These are phyloP conservation scores for Chaetomium sp. DNA, from an alignment of 2,329 filamentous ascomycete species.

Conservation along the genomic window DNA sequence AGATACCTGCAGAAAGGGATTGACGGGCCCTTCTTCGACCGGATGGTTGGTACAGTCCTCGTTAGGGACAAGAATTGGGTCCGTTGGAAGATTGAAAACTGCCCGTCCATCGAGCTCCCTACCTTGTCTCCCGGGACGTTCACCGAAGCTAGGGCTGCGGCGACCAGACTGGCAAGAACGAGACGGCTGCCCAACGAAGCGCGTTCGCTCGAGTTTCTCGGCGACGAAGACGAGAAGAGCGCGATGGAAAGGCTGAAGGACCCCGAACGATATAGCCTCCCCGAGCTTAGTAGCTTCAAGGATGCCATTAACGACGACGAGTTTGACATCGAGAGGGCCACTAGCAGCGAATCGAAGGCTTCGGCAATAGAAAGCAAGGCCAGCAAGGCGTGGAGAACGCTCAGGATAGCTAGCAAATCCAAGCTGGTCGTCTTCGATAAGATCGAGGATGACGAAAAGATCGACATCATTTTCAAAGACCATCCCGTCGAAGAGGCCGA, in stretches of 20 bases:
- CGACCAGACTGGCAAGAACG: slow-evolving; percentile 66
- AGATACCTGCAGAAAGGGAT: slow-evolving; percentile 77
- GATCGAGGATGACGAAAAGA: slow-evolving; percentile 79
- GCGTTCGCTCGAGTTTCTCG: slow-evolving; percentile 76
- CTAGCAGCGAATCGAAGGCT: slow-evolving; percentile 59
- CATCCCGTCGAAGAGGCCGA: slow-evolving; percentile 42
- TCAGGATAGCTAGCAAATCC: slow-evolving; percentile 75
- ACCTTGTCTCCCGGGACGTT: slow-evolving; percentile 71
- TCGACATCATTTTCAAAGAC: slow-evolving; percentile 58
- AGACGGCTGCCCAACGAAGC: slow-evolving; percentile 75
- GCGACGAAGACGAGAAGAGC: slow-evolving; percentile 59
- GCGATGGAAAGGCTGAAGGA: slow-evolving; percentile 72
- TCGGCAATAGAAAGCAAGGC: slow-evolving; percentile 69
- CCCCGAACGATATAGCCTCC: slow-evolving; percentile 64
- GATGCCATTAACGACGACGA: slow-evolving; percentile 76
- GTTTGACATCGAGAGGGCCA: slow-evolving; percentile 83
- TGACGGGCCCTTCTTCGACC: slow-evolving; percentile 90
- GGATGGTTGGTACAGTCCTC: slow-evolving; percentile 95
- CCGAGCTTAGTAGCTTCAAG: slow-evolving; percentile 70
- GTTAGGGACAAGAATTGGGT: slow-evolving; percentile 98
- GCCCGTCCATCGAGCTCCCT: slow-evolving; percentile 79
- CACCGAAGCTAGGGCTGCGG: slow-evolving; percentile 66
- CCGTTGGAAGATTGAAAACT: slow-evolving; percentile 95
- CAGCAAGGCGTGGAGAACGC: slow-evolving; percentile 87
- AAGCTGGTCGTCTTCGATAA: slow-evolving; percentile 81